These are phyloP conservation scores for Rhodocollybia butyracea DNA, from an alignment of 768 basidiomycete species.

Conservation along the genomic window DNA sequence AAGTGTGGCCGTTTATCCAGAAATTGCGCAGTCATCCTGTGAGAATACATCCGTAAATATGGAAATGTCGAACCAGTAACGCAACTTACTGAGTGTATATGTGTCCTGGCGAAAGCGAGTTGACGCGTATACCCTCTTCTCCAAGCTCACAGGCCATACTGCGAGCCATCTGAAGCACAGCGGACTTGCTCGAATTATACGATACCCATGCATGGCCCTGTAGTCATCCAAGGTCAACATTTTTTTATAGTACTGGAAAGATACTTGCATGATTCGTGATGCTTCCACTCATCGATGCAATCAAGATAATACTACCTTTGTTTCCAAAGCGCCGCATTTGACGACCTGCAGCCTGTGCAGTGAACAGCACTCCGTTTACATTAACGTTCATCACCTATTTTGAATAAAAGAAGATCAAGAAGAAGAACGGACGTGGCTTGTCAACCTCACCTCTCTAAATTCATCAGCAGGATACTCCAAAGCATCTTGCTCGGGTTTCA, in stretches of 20 bases:
- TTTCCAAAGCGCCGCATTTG: constrained; percentile 56
- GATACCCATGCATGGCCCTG: constrained; percentile 75
- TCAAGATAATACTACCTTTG: constrained; percentile 59
- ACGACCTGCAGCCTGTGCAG: constrained; percentile 61
- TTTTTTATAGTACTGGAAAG: neutral
- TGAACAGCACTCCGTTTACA: constrained; percentile 58
- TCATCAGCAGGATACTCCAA: constrained; percentile 62
- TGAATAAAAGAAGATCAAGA: neutral
- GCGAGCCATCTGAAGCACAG: constrained; percentile 75
- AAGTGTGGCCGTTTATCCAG: constrained; percentile 64
- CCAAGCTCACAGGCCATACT: constrained; percentile 84
- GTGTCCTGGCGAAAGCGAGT: constrained; percentile 73
- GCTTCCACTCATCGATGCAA: constrained; percentile 63
- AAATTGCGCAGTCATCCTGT: constrained; percentile 73
- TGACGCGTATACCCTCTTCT: constrained; percentile 62
- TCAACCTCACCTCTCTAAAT: constrained; percentile 52
- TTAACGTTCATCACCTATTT: constrained; percentile 66
- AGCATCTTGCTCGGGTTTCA: constrained; percentile 57
- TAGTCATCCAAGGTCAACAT: constrained; percentile 2
- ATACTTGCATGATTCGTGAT: constrained; percentile 54
- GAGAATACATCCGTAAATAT: neutral
- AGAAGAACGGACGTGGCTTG: neutral
- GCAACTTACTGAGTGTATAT: constrained; percentile 61
- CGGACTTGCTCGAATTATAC: constrained; percentile 77
- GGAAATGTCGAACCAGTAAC: neutral